Conservation (phyloP, 441 rosid genomes). For the Breynia disticha region DNA sequence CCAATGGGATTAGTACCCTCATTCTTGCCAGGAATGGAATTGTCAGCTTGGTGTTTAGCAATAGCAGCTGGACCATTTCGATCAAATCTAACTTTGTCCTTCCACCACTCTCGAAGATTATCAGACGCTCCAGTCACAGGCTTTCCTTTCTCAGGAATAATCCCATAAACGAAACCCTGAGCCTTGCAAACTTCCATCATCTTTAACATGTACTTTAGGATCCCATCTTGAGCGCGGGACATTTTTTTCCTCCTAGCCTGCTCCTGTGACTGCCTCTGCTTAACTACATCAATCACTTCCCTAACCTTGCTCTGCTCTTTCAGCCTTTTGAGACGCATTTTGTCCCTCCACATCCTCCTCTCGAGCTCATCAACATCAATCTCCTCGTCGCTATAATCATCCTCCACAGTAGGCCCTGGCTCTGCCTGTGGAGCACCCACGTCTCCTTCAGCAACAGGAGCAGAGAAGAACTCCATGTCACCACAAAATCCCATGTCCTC, state of each 20-base stretch:
- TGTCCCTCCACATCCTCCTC: constrained; percentile 74
- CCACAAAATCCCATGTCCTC: constrained; percentile 76
- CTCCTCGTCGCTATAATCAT: constrained; percentile 55
- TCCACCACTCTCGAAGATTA: constrained; percentile 96
- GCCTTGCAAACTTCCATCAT: constrained; percentile 80
- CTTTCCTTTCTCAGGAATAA: constrained; percentile 82
- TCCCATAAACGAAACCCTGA: constrained; percentile 90
- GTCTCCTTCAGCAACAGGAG: constrained; percentile 31
- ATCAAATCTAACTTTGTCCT: constrained; percentile 85
- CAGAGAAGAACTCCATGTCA: constrained; percentile 54
- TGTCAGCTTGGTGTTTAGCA: constrained; percentile 49
- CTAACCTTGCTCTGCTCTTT: constrained; percentile 56
- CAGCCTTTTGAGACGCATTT: constrained; percentile 51
- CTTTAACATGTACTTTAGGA: constrained; percentile 75
- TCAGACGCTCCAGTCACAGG: constrained; percentile 91
- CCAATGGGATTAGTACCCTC: constrained; percentile 34
- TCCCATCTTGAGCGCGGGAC: constrained; percentile 78
- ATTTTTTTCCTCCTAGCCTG: constrained; percentile 87
- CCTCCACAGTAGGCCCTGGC: constrained; percentile 27
- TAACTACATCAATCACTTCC: constrained; percentile 45
- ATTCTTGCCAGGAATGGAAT: constrained; percentile 35
- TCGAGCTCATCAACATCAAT: constrained; percentile 66
- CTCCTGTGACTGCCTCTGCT: constrained; percentile 88
- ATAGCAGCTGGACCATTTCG: constrained; percentile 92
- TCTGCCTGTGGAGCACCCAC: constrained; percentile 26